Evolutionary conservation across 1,139 yeast species (phyloP).

Genomic region (Saccharomyces hybrid): DNA sequence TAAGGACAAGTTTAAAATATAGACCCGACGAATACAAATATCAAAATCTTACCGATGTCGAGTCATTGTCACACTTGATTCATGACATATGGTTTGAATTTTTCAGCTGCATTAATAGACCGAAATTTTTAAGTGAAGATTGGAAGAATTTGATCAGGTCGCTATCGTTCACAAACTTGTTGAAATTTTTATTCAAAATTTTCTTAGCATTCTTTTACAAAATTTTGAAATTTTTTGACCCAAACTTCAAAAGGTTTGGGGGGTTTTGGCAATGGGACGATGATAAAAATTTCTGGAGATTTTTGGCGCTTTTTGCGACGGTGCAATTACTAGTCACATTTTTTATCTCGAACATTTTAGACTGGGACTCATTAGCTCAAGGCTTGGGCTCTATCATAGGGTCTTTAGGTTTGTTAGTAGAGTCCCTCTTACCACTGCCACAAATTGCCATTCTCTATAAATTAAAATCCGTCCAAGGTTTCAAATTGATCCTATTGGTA

Average conservation of each 20-base stretch:
- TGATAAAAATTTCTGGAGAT: conserved; percentile 57
- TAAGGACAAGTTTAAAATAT: conserved; percentile 56
- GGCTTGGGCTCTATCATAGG: conserved; percentile 45
- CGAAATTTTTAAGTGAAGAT: conserved; percentile 19
- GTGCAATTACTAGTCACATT: conserved; percentile 26
- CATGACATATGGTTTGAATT: conserved; percentile 30
- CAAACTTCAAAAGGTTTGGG: conserved; percentile 56
- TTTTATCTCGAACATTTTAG: conserved; percentile 26
- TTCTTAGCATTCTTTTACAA: conserved; percentile 30
- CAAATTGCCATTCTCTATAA: conserved; percentile 70
- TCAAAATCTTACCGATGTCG: conserved; percentile 27
- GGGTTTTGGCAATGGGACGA: conserved; percentile 84
- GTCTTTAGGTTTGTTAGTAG: conserved; percentile 63
- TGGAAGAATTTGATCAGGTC: conserved; percentile 21
- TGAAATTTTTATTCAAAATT: conserved; percentile 21
- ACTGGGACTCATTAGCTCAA: conserved; percentile 30
- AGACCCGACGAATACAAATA: conserved; percentile 38
- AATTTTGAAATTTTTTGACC: conserved; percentile 55
- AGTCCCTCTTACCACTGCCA: conserved; percentile 80
- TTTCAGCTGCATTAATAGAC: conserved; percentile 13
- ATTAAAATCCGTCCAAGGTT: conserved; percentile 65
- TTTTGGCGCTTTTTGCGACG: conserved; percentile 43
- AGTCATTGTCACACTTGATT: conserved; percentile 21
- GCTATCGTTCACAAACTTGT: conserved; percentile 15
- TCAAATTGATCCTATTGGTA: conserved; percentile 62